Percentiles rank a stretch among this genome's conserved stretches.
Evolutionary conservation across 176 grass and related monocot species (phyloP).

Genomic region (Oryza punctata): DNA sequence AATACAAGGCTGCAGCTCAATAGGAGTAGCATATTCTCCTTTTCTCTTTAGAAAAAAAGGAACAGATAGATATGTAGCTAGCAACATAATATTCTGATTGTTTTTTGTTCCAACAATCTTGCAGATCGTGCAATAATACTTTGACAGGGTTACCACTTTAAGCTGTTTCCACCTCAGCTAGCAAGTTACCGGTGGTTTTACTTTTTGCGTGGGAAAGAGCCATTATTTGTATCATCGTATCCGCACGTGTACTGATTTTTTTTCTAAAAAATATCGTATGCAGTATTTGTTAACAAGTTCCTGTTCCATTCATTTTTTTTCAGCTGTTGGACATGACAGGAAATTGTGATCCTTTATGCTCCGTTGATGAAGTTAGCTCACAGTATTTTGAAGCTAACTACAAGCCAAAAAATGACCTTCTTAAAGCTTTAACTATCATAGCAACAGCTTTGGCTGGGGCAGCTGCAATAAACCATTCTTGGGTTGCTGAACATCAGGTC

Average conservation of each 20-base stretch:
- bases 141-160: neutral
- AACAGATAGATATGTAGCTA: neutral
- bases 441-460: conserved; percentile 70
- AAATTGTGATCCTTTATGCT: conserved; percentile 94
- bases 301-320: conserved; percentile 39
- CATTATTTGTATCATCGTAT: neutral
- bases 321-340: conserved; percentile 60
- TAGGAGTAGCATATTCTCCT: neutral
- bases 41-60: neutral
- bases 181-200: neutral
- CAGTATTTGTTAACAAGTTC: conserved; percentile 9
- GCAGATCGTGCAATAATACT: neutral
- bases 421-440: conserved; percentile 84
- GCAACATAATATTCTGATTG: neutral
- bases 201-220: neutral
- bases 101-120: neutral
- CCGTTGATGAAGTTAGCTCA: conserved; percentile 84
- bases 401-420: conserved; percentile 79
- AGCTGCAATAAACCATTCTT: conserved; percentile 92
- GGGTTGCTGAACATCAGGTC: conserved; percentile 95
- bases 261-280: neutral
- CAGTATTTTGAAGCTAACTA: conserved; percentile 80
- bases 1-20: neutral
- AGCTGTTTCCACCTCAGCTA: neutral
- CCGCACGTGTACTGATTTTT: neutral